A percentile compares a stretch with the other conserved stretches of the same genome.
phyloP scores from a whole-genome alignment of 208 protist genomes.

The Kentomonas sorsogonicus region DNA sequence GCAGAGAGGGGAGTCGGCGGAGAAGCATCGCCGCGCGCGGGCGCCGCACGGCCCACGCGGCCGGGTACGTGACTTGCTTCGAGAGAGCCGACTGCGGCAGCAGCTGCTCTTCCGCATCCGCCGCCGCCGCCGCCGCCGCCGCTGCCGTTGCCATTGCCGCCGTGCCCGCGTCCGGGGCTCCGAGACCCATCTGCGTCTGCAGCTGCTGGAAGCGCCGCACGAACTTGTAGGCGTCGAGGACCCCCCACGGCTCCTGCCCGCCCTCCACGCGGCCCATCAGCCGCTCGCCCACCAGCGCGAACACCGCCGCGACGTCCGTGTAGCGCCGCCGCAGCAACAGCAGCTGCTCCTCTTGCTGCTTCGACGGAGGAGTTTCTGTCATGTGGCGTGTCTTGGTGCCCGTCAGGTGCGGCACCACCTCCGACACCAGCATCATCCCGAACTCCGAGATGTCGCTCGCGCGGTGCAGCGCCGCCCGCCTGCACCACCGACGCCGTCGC shows the following conservation, averaged over 20 bases:
- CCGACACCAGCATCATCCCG: conserved; percentile 18
- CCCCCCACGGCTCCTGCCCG: conserved; percentile 42
- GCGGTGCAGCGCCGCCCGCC: neutral
- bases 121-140: neutral
- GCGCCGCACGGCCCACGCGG: conserved; percentile 32
- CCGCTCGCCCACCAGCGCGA: conserved; percentile 48
- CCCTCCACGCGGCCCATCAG: conserved; percentile 57
- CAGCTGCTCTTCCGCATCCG: conserved; percentile 22
- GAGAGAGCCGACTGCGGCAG: conserved; percentile 40
- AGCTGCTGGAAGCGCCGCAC: conserved; percentile 51
- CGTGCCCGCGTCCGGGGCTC: too few relatives aligned
- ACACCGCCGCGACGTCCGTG: conserved; percentile 34
- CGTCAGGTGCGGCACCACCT: conserved; percentile 40
- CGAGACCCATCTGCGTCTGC: conserved; percentile 3
- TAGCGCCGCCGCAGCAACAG: too few relatives aligned
- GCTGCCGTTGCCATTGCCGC: too few relatives aligned
- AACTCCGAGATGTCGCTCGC: conserved; percentile 18
- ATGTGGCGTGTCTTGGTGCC: neutral
- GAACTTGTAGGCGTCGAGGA: conserved; percentile 52
- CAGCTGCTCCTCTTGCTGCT: conserved; percentile 10
- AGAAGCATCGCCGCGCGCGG: conserved; percentile 25
- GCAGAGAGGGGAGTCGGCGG: too few relatives aligned
- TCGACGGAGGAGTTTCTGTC: neutral
- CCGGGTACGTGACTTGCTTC: conserved; percentile 36
- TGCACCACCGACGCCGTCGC: too few relatives aligned